Percentiles rank a stretch among this genome's conserved stretches.
Evolutionary conservation across 2,329 filamentous ascomycete species (phyloP).

Genomic region (Penicillium decumbens): DNA sequence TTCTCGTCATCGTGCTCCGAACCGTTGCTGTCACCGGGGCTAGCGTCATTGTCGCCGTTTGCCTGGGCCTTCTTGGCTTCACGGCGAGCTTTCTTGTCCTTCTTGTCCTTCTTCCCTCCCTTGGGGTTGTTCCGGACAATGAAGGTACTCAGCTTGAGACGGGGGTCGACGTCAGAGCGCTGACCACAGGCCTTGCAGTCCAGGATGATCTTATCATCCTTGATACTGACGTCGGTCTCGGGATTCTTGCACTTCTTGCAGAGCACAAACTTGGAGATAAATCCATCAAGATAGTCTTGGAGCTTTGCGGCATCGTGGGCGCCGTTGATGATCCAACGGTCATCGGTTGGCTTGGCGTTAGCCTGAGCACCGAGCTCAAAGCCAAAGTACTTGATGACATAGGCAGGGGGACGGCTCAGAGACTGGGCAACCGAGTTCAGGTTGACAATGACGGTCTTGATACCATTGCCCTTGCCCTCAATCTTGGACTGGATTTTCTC

Average conservation of each 20-base stretch:
- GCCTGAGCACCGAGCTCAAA: conserved; percentile 98
- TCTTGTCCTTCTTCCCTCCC: conserved; percentile 94
- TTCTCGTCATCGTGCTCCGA: conserved; percentile 60
- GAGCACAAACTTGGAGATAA: conserved; percentile 97
- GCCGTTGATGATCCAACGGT: conserved; percentile 99
- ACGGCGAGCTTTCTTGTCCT: conserved; percentile 78
- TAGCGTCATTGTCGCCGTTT: conserved; percentile 54
- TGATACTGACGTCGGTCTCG: conserved; percentile 93
- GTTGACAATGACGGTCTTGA: conserved; percentile 98
- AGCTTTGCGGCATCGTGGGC: conserved; percentile 92
- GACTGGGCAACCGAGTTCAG: conserved; percentile 88
- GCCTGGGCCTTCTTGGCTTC: conserved; percentile 61
- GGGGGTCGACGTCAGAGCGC: conserved; percentile 83
- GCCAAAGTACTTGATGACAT: conserved; percentile 99
- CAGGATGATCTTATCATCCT: conserved; percentile 83
- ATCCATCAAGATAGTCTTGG: conserved; percentile 95
- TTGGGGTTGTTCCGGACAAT: conserved; percentile 90
- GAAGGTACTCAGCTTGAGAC: conserved; percentile 93
- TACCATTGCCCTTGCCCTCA: conserved; percentile 98
- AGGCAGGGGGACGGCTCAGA: conserved; percentile 83
- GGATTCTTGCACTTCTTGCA: conserved; percentile 99
- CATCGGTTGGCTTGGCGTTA: conserved; percentile 93
- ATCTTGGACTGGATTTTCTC: conserved; percentile 98
- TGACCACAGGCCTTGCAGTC: conserved; percentile 99
- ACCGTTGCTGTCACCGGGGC: conserved; percentile 63